Conservation (phyloP, 331 rosid species). For the Malus hybrid region DNA sequence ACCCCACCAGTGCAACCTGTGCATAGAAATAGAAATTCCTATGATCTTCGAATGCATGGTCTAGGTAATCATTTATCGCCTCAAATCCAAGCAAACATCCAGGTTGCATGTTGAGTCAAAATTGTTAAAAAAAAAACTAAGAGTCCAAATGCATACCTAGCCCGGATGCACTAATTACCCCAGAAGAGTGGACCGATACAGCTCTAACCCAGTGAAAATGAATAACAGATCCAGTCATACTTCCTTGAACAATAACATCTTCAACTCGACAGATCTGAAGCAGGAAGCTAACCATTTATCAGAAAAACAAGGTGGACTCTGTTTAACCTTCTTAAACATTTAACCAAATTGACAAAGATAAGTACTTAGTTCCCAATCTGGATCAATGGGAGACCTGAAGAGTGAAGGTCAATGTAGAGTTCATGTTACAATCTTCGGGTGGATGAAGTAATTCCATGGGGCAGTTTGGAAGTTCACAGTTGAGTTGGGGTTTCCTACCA, state of each 20-base stretch:
- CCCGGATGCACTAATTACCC: constrained; percentile 74
- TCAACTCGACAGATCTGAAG: constrained; percentile 93
- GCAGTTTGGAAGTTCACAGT: constrained; percentile 73
- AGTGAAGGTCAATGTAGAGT: constrained; percentile 89
- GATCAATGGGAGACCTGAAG: constrained; percentile 73
- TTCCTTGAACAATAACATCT: constrained; percentile 71
- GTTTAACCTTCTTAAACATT: constrained; percentile 4
- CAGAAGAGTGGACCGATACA: constrained; percentile 48
- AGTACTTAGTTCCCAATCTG: constrained; percentile 28
- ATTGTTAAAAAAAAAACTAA: neutral
- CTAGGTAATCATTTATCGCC: neutral
- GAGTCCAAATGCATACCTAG: constrained; percentile 52
- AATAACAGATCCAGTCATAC: constrained; percentile 76
- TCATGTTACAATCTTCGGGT: constrained; percentile 94
- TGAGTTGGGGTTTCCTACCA: constrained; percentile 57
- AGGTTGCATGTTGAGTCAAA: neutral
- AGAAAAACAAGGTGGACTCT: constrained; percentile 9
- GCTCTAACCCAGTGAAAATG: constrained; percentile 89
- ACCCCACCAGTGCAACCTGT: constrained; percentile 85
- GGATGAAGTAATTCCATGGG: constrained; percentile 88
- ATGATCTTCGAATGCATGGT: neutral
- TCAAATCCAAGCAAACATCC: neutral
- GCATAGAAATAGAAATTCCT: neutral
- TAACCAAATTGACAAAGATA: constrained; percentile 20
- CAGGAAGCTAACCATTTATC: constrained; percentile 20